A percentile compares a stretch with the other conserved stretches of the same genome.
These are phyloP conservation scores for Globisporangium cylindrosporum DNA, from an alignment of 352 stramenopile genomes.

Conservation along the genomic window DNA sequence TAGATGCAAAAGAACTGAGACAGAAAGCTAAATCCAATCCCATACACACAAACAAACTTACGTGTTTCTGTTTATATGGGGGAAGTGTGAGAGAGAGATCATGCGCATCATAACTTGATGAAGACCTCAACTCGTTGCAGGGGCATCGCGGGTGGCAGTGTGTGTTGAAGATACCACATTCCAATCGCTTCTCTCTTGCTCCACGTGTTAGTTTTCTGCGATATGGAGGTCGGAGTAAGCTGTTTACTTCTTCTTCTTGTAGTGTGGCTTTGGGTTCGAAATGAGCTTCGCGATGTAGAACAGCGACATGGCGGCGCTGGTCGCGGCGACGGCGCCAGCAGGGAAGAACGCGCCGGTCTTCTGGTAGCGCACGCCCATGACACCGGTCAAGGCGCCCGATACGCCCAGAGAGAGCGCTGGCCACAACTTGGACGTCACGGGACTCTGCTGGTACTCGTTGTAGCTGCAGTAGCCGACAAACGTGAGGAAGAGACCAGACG, in stretches of 20 bases:
- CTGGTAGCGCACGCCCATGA: conserved; percentile 78
- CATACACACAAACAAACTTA: conserved; percentile 6
- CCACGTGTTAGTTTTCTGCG: background rate
- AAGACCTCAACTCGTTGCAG: background rate
- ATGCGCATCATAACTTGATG: background rate
- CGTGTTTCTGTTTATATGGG: conserved; percentile 9
- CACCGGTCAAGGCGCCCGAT: conserved; percentile 59
- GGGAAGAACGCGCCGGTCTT: conserved; percentile 76
- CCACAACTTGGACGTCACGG: conserved; percentile 80
- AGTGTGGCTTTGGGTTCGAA: conserved; percentile 63
- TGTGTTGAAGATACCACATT: background rate
- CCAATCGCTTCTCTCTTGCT: background rate
- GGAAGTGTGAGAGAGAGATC: background rate
- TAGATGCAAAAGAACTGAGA: background rate
- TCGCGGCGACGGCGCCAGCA: conserved; percentile 53
- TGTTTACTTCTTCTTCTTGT: conserved; percentile 73
- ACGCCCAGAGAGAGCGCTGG: conserved; percentile 58
- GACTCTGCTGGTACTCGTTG: conserved; percentile 80
- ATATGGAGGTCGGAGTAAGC: background rate
- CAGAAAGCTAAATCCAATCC: background rate
- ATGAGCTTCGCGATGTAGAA: conserved; percentile 81
- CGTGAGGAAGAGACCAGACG: conserved; percentile 67
- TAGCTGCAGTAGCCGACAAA: conserved; percentile 84
- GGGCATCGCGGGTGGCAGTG: background rate
- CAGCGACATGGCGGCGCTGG: conserved; percentile 70